Evolutionary conservation across 371 early-diverging fungal species (phyloP).

Genomic region (Mucor racemosus): DNA sequence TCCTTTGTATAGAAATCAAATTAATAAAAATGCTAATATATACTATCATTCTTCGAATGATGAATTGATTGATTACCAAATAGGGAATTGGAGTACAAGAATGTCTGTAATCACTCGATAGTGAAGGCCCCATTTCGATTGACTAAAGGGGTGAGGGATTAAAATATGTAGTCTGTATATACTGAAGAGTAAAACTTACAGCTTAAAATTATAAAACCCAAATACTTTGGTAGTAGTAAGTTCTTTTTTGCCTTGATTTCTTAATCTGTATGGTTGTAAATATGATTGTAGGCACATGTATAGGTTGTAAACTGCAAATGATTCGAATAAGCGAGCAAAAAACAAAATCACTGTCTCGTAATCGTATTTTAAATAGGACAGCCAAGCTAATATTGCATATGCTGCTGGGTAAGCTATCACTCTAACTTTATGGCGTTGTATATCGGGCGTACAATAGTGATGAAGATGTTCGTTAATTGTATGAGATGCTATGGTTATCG

Average conservation of each 20-base stretch:
- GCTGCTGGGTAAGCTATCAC: constrained; percentile 53
- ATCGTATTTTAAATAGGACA: constrained; percentile 52
- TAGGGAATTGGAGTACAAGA: constrained; percentile 51
- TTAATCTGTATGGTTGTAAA: constrained; percentile 45
- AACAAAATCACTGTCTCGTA: constrained; percentile 55
- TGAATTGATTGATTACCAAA: constrained; percentile 42
- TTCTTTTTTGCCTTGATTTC: constrained; percentile 39
- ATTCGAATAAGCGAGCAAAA: constrained; percentile 52
- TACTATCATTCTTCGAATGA: background rate
- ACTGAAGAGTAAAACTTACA: constrained; percentile 31
- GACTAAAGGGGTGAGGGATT: constrained; percentile 20
- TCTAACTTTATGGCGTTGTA: constrained; percentile 55
- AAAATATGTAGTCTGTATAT: background rate
- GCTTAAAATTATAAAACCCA: constrained; percentile 33
- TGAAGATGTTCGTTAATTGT: constrained; percentile 43
- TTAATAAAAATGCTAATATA: background rate
- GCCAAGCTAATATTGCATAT: constrained; percentile 52
- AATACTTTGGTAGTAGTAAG: constrained; percentile 41
- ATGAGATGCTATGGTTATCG: constrained; percentile 36
- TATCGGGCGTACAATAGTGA: constrained; percentile 48
- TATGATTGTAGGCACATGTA: constrained; percentile 51
- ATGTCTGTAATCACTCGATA: constrained; percentile 52
- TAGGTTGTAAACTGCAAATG: constrained; percentile 55
- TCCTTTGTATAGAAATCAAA: constrained; percentile 25
- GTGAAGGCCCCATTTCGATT: constrained; percentile 57